phyloP scores from a whole-genome alignment of 2,329 filamentous ascomycete genomes.

The Venturiaceae sp. region DNA sequence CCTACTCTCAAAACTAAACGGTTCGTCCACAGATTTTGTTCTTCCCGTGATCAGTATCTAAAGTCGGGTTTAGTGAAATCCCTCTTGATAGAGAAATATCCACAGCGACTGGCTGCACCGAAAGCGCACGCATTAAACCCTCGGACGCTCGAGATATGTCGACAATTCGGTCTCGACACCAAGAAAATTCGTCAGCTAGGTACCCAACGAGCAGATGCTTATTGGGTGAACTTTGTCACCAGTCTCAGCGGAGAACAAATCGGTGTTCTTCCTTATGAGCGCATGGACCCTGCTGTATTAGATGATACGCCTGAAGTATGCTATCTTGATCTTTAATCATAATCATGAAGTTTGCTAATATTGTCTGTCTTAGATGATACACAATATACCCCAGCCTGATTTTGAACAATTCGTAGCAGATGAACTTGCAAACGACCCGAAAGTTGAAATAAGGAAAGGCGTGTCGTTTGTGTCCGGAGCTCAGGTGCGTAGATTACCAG shows the following conservation, averaged over 20 bases:
- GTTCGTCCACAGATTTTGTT: constrained; percentile 9
- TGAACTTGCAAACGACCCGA: constrained; percentile 15
- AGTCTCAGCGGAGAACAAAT: constrained; percentile 26
- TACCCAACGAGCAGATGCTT: constrained; percentile 22
- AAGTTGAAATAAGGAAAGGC: constrained; percentile 22
- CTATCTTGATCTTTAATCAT: constrained; percentile 23
- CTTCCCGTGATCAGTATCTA: background rate
- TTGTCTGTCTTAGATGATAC: constrained; percentile 30
- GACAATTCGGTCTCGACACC: constrained; percentile 20
- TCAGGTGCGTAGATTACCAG: constrained; percentile 14
- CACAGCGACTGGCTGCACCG: constrained; percentile 19
- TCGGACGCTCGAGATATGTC: constrained; percentile 20
- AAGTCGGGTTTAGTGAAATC: background rate
- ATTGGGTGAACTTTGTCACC: constrained; percentile 32
- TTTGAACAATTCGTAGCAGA: constrained; percentile 27
- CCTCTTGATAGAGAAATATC: constrained; percentile 21
- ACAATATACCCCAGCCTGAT: constrained; percentile 30
- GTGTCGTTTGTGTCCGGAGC: constrained; percentile 24
- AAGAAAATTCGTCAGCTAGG: constrained; percentile 19
- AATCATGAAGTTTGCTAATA: constrained; percentile 23
- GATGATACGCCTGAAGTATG: constrained; percentile 23
- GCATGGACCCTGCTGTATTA: constrained; percentile 23
- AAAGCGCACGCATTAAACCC: constrained; percentile 22
- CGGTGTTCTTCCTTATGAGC: constrained; percentile 25
- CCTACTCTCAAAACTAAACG: constrained; percentile 9